Percentiles rank a stretch among this genome's conserved stretches.
Evolutionary conservation across 345 rosid species (phyloP).

Genomic region (Corymbia maculata): DNA sequence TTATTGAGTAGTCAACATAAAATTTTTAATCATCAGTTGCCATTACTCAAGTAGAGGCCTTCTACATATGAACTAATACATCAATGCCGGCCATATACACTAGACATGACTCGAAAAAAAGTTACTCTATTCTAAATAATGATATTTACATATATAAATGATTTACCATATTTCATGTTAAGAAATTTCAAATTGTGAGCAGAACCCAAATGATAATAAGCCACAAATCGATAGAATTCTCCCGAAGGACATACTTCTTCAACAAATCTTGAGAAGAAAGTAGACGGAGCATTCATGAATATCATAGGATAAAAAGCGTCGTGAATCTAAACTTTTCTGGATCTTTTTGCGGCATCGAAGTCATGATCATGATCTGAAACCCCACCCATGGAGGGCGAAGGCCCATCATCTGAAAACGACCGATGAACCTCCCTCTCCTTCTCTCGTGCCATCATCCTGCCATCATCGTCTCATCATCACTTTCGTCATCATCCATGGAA

Average conservation of each 20-base stretch:
- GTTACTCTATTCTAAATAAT: background rate
- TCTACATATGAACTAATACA: background rate
- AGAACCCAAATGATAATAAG: background rate
- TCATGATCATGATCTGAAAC: background rate
- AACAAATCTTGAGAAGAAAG: background rate
- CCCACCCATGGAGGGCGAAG: constrained; percentile 1
- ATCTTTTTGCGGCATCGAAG: background rate
- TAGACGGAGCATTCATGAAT: background rate
- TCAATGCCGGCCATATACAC: background rate
- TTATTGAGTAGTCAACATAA: background rate
- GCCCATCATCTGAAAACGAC: background rate
- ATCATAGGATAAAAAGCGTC: background rate
- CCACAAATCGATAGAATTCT: background rate
- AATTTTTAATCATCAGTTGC: background rate
- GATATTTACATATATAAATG: no score
- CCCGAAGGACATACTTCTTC: background rate
- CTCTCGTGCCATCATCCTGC: background rate
- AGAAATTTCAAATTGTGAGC: background rate
- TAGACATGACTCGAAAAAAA: background rate
- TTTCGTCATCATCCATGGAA: background rate
- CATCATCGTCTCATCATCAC: background rate
- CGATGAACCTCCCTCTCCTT: background rate
- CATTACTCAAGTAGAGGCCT: background rate
- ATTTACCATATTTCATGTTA: background rate
- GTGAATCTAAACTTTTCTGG: background rate